A percentile compares a stretch with the other conserved stretches of the same genome.
Evolutionary conservation across 257 asterid species (phyloP).

Genomic region (Eustoma russellianum): DNA sequence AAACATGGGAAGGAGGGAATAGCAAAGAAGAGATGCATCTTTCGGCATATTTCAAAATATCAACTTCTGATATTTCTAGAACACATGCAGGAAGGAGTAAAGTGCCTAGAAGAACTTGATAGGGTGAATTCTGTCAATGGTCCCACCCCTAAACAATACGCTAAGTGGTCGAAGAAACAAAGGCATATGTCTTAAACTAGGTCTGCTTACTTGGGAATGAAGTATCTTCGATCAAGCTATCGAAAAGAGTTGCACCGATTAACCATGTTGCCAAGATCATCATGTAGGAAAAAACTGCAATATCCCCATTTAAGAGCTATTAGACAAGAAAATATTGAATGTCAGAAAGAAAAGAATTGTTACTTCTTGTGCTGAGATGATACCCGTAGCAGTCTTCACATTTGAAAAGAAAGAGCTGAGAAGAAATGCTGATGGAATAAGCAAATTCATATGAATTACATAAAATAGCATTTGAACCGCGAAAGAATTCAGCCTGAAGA

Average conservation of each 20-base stretch:
- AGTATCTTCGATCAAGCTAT: slow-evolving; percentile 17
- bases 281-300: slow-evolving; percentile 24
- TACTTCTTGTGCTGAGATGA: neutral
- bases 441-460: slow-evolving; percentile 31
- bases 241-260: slow-evolving; percentile 16
- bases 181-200: neutral
- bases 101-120: no score
- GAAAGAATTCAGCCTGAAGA: slow-evolving; percentile 29
- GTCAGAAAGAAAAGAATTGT: neutral
- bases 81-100: no score
- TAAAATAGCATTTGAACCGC: slow-evolving; percentile 27
- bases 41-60: no score
- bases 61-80: no score
- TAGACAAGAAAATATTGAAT: neutral
- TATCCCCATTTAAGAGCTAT: neutral
- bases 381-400: slow-evolving; percentile 32
- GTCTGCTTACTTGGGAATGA: slow-evolving; percentile 29
- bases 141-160: no score
- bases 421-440: slow-evolving; percentile 31
- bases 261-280: slow-evolving; percentile 29
- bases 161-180: neutral
- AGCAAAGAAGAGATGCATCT: no score
- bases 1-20: no score
- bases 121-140: no score
- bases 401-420: slow-evolving; percentile 19